These are phyloP conservation scores for Beta lomatogona DNA, from an alignment of 179 eudicot species.

Conservation along the genomic window DNA sequence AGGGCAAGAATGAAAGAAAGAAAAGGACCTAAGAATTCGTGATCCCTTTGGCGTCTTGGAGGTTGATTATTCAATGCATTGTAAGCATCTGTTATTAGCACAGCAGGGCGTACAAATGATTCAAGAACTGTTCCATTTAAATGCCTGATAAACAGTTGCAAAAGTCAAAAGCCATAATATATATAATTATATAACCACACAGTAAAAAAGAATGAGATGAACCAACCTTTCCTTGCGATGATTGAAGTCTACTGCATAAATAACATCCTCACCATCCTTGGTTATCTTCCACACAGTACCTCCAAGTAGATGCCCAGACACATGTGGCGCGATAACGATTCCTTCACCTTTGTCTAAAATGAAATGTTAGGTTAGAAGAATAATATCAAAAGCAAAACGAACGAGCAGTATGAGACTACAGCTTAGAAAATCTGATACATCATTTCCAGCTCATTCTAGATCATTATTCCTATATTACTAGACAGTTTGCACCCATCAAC, in stretches of 20 bases:
- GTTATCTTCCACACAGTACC: conserved; percentile 98
- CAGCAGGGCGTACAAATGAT: conserved; percentile 97
- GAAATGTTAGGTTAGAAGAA: conserved; percentile 16
- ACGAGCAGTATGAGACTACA: conserved; percentile 7
- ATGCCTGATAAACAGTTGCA: conserved; percentile 60
- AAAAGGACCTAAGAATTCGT: conserved; percentile 74
- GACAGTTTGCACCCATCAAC: not conserved
- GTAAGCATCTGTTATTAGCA: conserved; percentile 94
- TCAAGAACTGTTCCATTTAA: conserved; percentile 93
- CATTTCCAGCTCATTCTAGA: not conserved
- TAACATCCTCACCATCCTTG: conserved; percentile 95
- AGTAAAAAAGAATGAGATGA: conserved; percentile 10
- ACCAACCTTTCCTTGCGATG: conserved; percentile 93
- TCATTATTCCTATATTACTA: not conserved
- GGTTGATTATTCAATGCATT: conserved; percentile 94
- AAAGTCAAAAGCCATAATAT: conserved; percentile 22
- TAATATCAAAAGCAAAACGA: conserved; percentile 5
- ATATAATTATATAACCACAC: conserved; percentile 15
- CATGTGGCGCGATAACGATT: conserved; percentile 95
- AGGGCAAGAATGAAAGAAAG: conserved; percentile 14
- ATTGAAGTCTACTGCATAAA: conserved; percentile 96
- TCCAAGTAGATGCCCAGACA: conserved; percentile 91
- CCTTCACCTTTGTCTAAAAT: conserved; percentile 93
- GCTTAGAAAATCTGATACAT: not conserved
- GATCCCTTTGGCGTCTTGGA: conserved; percentile 92